Conservation (phyloP, 257 asterid species). For the Solanum chiquidenum region DNA sequence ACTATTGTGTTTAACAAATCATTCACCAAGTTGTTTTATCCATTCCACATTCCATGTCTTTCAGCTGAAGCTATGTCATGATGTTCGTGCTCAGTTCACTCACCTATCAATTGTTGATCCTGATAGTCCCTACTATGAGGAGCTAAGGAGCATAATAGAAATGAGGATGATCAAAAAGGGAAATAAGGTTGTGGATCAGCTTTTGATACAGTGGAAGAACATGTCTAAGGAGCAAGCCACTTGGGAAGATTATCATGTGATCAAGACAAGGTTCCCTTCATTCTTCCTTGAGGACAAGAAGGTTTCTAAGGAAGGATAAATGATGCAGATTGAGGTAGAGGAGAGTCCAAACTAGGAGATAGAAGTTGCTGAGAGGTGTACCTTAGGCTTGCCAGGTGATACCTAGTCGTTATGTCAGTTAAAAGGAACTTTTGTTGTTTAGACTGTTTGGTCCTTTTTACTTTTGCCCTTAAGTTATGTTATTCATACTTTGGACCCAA, state of each 20-base stretch:
- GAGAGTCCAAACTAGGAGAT: too few relatives aligned
- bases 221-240: neutral
- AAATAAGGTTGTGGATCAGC: neutral
- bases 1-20: neutral
- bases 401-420: neutral
- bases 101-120: neutral
- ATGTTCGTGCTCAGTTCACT: neutral
- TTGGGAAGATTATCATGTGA: neutral
- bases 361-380: neutral
- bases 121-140: neutral
- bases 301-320: neutral
- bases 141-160: rapidly evolving
- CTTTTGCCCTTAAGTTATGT: neutral
- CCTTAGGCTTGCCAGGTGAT: neutral
- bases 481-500: neutral
- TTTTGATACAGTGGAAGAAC: neutral
- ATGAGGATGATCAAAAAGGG: neutral
- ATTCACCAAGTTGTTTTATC: neutral
- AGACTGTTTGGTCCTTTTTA: neutral
- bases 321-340: neutral
- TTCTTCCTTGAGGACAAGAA: neutral
- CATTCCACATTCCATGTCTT: neutral
- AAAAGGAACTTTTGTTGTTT: neutral
- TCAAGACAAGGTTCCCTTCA: neutral
- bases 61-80: neutral